Evolutionary conservation across 2,329 filamentous ascomycete genomes (phyloP), one percentile per base, ranked within the genome.

Genomic region (Fusarium protoensiforme): DNA sequence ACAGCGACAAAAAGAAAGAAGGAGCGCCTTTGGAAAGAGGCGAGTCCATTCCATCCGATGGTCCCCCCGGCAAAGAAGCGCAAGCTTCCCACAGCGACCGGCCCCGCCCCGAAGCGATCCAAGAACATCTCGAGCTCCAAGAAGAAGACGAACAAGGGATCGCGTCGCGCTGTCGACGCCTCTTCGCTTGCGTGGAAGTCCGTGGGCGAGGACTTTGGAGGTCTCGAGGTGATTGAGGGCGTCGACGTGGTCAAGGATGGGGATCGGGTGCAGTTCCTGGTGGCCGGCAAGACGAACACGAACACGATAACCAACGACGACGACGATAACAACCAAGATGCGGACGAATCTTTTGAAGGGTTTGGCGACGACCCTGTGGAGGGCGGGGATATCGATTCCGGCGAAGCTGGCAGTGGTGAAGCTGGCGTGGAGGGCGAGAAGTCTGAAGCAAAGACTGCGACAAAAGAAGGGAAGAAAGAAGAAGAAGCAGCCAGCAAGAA

Each of bases 171-270:
- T 3, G 83, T 89, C 24, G 83, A 85, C 48, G 81, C 86, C 33
- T 82, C 86, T 71, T 82, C 86, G 2, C 82, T 92, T 48, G 81
- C 83, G 80, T 92, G 90, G 90, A 85, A 88, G 75, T 91, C 96
- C 53, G 94, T 98, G 83, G 94, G 94, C n/a, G 95, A 97, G 73
- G 96, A 96, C 0, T 98, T 99, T 81, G 97, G 92, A 77, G 95
- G 94, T 0, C 84, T 99, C 2, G 95, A 99, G 78, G 95, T 98
- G 78, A 92, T 98, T 54, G 94, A 97, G 18, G 94, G 94, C 60
- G 94, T 99, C 2, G 93, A 98, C 33, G 87, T 99, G n/a, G 85
- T 97, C 46, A 90, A 88, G 70, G 87, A 92, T 33, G 91, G 90
- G 9, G 84, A 87, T 61, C 87, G 84, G 7, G 82, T 92, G 31